Evolutionary conservation across 2,329 filamentous ascomycete genomes (phyloP).

Genomic region (Hymenoscyphus fraxineus): DNA sequence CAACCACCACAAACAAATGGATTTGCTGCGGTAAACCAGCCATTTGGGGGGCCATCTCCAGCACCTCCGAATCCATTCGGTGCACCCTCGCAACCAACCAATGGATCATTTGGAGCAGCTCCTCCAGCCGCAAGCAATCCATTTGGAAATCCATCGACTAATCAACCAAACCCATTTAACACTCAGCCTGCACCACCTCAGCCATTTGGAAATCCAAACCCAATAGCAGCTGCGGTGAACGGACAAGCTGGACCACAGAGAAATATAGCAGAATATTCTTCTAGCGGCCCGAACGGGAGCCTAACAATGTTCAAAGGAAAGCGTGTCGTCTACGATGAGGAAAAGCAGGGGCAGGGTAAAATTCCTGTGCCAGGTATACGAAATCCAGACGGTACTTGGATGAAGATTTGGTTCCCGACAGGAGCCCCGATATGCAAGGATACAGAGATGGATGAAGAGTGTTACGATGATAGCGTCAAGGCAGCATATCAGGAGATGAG

Average conservation of each 20-base stretch:
- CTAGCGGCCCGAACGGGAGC: constrained; percentile 31
- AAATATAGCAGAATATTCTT: constrained; percentile 23
- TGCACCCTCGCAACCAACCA: background rate
- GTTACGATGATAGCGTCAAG: constrained; percentile 58
- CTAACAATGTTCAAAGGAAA: constrained; percentile 61
- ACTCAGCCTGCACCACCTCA: constrained; percentile 4
- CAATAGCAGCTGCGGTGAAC: constrained; percentile 6
- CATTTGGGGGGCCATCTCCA: background rate
- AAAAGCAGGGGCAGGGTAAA: constrained; percentile 10
- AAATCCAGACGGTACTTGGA: constrained; percentile 52
- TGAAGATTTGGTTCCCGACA: constrained; percentile 69
- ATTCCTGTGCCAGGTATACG: constrained; percentile 43
- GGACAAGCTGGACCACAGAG: constrained; percentile 14
- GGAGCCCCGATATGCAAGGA: constrained; percentile 65
- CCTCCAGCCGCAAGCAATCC: background rate
- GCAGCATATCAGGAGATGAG: constrained; percentile 62
- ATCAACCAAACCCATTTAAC: constrained; percentile 1
- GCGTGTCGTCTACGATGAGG: constrained; percentile 55
- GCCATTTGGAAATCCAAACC: constrained; percentile 2
- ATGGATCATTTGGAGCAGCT: background rate
- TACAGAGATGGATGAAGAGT: constrained; percentile 55
- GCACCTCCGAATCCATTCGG: background rate
- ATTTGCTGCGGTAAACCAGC: background rate
- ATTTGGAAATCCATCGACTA: background rate
- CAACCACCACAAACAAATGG: background rate